Conservation (phyloP, 78 protist species). For the Dictyostelium brefeldianum region DNA sequence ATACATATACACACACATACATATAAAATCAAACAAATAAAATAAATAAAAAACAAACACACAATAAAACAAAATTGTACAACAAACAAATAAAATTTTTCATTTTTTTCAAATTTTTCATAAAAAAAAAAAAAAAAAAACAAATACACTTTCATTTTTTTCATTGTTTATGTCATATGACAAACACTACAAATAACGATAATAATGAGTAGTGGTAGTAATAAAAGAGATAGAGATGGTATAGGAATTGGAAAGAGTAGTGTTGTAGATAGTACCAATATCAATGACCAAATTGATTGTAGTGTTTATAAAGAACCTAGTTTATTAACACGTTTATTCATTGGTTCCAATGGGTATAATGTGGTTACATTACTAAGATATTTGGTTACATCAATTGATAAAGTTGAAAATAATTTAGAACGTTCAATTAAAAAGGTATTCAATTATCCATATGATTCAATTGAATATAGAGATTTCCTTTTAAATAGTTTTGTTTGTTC, state of each 20-base stretch:
- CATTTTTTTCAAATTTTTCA: neutral
- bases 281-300: neutral
- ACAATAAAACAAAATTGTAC: too few species aligned
- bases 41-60: too few species aligned
- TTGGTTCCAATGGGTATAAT: neutral
- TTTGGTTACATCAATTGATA: neutral
- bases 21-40: too few species aligned
- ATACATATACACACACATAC: too few species aligned
- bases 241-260: too few species aligned
- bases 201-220: too few species aligned
- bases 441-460: neutral
- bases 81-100: too few species aligned
- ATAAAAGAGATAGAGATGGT: too few species aligned
- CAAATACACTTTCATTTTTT: too few species aligned
- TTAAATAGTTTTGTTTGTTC: constrained; percentile 6
- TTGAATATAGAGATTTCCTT: neutral
- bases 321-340: neutral
- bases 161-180: too few species aligned
- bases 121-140: too few species aligned
- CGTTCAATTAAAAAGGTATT: neutral
- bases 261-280: neutral
- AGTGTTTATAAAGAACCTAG: neutral
- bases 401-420: neutral
- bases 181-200: too few species aligned
- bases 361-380: neutral